These are phyloP conservation scores for Hordeum pubiflorum DNA, from an alignment of 202 grass and related monocot species.

Conservation along the genomic window DNA sequence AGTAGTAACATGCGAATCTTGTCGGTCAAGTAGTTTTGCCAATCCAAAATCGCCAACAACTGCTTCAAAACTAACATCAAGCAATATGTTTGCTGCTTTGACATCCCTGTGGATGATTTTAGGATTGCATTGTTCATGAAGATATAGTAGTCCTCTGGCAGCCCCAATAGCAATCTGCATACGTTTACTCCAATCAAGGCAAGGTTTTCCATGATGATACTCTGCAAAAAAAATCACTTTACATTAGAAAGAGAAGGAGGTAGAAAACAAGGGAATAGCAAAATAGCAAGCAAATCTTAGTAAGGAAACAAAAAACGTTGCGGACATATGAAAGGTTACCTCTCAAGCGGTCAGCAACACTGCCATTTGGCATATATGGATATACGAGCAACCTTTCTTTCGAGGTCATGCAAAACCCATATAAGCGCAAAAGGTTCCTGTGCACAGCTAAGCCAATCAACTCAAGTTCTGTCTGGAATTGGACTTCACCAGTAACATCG, in stretches of 20 bases:
- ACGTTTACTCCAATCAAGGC: conserved; percentile 84
- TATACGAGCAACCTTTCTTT: conserved; percentile 89
- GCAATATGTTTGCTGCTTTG: conserved; percentile 91
- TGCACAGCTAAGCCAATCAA: conserved; percentile 96
- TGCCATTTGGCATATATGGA: conserved; percentile 96
- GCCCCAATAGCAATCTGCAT: conserved; percentile 79
- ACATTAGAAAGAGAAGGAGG: conserved; percentile 1
- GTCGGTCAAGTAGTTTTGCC: conserved; percentile 85
- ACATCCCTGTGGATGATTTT: conserved; percentile 98
- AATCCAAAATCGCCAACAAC: conserved; percentile 96
- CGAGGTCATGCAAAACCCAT: conserved; percentile 91
- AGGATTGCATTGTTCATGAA: conserved; percentile 95
- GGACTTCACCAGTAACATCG: conserved; percentile 79
- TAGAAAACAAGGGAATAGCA: not conserved
- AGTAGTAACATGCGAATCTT: conserved; percentile 93
- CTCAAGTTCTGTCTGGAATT: conserved; percentile 97
- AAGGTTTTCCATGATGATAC: conserved; percentile 54
- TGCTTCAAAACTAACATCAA: conserved; percentile 85
- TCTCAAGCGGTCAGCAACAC: conserved; percentile 90
- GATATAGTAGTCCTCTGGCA: conserved; percentile 80
- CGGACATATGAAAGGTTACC: conserved; percentile 37
- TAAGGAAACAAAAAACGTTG: conserved; percentile 1
- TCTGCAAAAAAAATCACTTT: conserved; percentile 36
- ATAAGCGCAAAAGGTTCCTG: conserved; percentile 78
- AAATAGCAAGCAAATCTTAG: not conserved